phyloP scores from a whole-genome alignment of 2,329 filamentous ascomycete genomes.

The Pseudocercospora vitis region DNA sequence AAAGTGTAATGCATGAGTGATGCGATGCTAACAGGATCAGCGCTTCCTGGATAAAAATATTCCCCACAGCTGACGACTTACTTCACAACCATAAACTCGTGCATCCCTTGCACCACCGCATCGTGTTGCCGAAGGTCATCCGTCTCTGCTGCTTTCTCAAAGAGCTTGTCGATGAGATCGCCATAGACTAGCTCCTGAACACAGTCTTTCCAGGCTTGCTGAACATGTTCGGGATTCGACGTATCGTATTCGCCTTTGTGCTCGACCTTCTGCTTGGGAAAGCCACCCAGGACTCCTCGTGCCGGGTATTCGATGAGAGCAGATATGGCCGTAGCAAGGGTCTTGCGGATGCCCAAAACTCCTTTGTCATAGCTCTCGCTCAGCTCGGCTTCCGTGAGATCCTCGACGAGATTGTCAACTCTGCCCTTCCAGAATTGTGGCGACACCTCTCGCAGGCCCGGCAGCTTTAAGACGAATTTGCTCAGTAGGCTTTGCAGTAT shows the following conservation, averaged over 20 bases:
- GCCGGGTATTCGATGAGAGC: conserved; percentile 68
- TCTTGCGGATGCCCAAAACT: conserved; percentile 70
- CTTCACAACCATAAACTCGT: conserved; percentile 71
- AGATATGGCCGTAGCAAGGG: conserved; percentile 69
- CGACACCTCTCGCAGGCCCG: conserved; percentile 64
- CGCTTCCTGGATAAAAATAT: neutral
- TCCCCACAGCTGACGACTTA: conserved; percentile 45
- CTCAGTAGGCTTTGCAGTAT: conserved; percentile 68
- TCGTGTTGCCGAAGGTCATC: conserved; percentile 65
- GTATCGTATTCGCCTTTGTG: conserved; percentile 55
- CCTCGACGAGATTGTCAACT: conserved; percentile 59
- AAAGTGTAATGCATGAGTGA: conserved; percentile 73
- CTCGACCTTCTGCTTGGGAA: conserved; percentile 43
- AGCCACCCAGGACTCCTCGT: conserved; percentile 65
- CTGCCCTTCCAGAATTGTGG: conserved; percentile 65
- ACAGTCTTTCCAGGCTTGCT: conserved; percentile 65
- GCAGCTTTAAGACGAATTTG: conserved; percentile 64
- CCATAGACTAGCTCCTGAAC: conserved; percentile 68
- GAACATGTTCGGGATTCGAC: conserved; percentile 60
- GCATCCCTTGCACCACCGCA: conserved; percentile 61
- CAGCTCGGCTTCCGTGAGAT: conserved; percentile 66
- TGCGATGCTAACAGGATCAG: conserved; percentile 56
- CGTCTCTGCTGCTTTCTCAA: conserved; percentile 60
- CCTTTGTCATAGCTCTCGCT: conserved; percentile 84
- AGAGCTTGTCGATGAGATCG: conserved; percentile 63